phyloP scores from a whole-genome alignment of 1,284 basidiomycete genomes.

The Wallemia mellicola region DNA sequence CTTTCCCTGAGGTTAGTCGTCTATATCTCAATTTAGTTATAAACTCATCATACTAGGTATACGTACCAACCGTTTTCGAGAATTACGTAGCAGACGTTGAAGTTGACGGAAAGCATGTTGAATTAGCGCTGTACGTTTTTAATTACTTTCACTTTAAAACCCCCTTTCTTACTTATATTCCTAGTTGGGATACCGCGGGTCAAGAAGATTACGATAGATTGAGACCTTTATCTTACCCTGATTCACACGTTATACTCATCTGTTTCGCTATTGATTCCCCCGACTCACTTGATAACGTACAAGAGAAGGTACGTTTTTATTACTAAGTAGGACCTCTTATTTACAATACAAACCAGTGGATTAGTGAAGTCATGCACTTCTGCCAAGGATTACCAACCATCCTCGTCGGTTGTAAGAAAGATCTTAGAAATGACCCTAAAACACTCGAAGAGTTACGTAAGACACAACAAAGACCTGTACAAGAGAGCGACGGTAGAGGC shows the following conservation, averaged over 20 bases:
- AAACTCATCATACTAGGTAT: constrained; percentile 4
- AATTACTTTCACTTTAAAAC: constrained; percentile 24
- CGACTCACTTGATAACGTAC: constrained; percentile 74
- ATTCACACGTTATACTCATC: constrained; percentile 64
- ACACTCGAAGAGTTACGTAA: constrained; percentile 36
- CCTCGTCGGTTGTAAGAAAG: constrained; percentile 77
- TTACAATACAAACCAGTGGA: constrained; percentile 49
- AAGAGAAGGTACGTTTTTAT: constrained; percentile 46
- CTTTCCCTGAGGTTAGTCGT: constrained; percentile 39
- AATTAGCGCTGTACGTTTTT: constrained; percentile 85
- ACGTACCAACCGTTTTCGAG: constrained; percentile 15
- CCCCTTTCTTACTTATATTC: constrained; percentile 2
- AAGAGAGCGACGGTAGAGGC: constrained; percentile 33
- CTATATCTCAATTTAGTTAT: background rate
- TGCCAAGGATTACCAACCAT: constrained; percentile 61
- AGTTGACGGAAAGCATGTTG: constrained; percentile 53
- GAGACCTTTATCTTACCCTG: constrained; percentile 67
- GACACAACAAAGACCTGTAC: background rate
- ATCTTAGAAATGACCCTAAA: constrained; percentile 45
- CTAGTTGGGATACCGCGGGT: constrained; percentile 21
- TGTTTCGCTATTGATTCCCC: constrained; percentile 80
- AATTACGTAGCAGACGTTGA: constrained; percentile 28
- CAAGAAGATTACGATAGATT: constrained; percentile 89
- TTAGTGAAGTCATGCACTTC: constrained; percentile 78
- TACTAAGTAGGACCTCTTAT: background rate